These are phyloP conservation scores for Aureobasidium sp. DNA, from an alignment of 2,329 filamentous ascomycete species.

Conservation along the genomic window DNA sequence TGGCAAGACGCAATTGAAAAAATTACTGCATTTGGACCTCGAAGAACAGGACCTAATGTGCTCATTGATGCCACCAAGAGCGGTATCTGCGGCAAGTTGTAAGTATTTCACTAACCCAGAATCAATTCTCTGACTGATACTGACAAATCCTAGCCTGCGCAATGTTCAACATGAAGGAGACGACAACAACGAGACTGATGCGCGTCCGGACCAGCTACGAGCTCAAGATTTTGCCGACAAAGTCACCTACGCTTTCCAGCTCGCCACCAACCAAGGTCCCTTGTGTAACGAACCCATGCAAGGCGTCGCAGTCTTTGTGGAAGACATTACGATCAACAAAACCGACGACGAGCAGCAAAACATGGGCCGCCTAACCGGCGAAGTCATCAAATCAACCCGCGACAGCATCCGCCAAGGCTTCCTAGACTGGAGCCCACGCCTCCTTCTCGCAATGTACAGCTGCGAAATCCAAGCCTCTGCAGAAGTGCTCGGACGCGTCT, in stretches of 20 bases:
- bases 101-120: constrained; percentile 30
- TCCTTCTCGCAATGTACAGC: constrained; percentile 94
- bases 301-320: constrained; percentile 83
- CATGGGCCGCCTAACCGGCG: constrained; percentile 77
- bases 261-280: constrained; percentile 80
- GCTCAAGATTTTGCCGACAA: constrained; percentile 71
- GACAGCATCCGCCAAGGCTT: constrained; percentile 78
- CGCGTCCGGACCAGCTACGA: constrained; percentile 44
- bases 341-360: constrained; percentile 49
- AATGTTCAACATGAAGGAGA: constrained; percentile 27
- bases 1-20: constrained; percentile 73
- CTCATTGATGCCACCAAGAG: constrained; percentile 75
- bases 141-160: background rate
- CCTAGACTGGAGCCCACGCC: constrained; percentile 90
- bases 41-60: constrained; percentile 78
- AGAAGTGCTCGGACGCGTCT: constrained; percentile 90
- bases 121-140: background rate
- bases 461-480: constrained; percentile 95
- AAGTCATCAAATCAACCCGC: constrained; percentile 84
- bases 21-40: constrained; percentile 85
- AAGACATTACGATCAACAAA: constrained; percentile 61
- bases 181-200: constrained; percentile 29
- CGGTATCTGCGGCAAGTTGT: constrained; percentile 66
- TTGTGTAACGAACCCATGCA: constrained; percentile 90
- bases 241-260: constrained; percentile 87